phyloP scores from a whole-genome alignment of 2,329 filamentous ascomycete genomes.

The Aureobasidium sp. region DNA sequence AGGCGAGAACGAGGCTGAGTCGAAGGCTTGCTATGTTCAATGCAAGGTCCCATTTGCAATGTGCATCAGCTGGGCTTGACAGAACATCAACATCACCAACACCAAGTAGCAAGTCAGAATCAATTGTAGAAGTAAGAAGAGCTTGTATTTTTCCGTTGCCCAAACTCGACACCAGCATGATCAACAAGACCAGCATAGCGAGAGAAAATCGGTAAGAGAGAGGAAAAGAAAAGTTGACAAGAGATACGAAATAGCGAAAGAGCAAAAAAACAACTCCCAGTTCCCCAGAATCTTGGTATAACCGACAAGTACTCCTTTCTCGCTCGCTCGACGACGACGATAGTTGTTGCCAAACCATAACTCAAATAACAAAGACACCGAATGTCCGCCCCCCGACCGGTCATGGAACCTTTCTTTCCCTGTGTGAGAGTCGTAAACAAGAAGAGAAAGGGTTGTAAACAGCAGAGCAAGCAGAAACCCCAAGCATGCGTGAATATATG shows the following conservation, averaged over 20 bases:
- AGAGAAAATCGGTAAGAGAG: not conserved
- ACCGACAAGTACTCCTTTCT: slow-evolving; percentile 13
- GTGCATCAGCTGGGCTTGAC: too few relatives aligned
- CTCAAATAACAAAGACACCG: slow-evolving; percentile 10
- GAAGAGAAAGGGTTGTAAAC: slow-evolving; percentile 12
- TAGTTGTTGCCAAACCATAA: slow-evolving; percentile 13
- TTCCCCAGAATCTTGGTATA: slow-evolving; percentile 15
- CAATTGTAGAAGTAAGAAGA: not conserved
- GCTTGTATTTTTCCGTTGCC: slow-evolving; percentile 9
- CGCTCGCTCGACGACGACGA: slow-evolving; percentile 14
- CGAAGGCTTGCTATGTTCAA: not conserved
- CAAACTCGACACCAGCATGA: slow-evolving; percentile 4
- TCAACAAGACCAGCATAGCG: not conserved
- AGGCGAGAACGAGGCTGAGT: not conserved
- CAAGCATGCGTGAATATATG: slow-evolving; percentile 3
- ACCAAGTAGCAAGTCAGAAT: not conserved
- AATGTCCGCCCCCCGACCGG: slow-evolving; percentile 7
- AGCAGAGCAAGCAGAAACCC: slow-evolving; percentile 13
- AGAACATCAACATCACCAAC: not conserved
- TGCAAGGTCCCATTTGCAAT: not conserved
- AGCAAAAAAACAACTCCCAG: slow-evolving; percentile 12
- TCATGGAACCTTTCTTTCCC: slow-evolving; percentile 15
- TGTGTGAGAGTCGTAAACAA: slow-evolving; percentile 17
- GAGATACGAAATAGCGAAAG: slow-evolving; percentile 15
- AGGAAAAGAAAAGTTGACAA: not conserved